Conservation (phyloP, 169 alveolate genomes). For the Eimeria praecox region DNA sequence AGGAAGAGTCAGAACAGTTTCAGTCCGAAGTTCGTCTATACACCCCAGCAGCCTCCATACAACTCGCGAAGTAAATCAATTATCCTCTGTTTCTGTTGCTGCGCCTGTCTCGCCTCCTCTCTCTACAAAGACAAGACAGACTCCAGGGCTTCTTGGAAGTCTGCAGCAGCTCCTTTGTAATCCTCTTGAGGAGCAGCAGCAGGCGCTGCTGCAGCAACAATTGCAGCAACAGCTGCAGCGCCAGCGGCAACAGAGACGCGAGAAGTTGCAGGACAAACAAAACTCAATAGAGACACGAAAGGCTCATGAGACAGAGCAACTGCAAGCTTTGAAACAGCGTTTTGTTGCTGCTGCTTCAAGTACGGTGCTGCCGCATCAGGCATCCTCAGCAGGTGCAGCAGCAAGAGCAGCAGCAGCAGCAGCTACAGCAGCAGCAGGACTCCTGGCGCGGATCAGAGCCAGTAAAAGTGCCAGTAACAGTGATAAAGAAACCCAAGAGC, state of each 20-base stretch:
- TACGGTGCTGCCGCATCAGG: neutral
- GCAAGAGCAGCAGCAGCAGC: conserved; percentile 37
- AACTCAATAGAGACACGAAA: neutral
- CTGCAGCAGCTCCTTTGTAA: neutral
- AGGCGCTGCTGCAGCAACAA: conserved; percentile 3
- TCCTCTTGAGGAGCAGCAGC: neutral
- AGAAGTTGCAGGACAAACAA: conserved; percentile 1
- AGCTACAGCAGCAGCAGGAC: conserved; percentile 59
- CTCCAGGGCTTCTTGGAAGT: neutral
- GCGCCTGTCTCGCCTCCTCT: neutral
- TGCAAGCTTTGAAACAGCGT: conserved; percentile 25
- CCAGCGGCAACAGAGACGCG: conserved; percentile 36
- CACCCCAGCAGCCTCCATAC: neutral
- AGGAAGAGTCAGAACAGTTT: neutral
- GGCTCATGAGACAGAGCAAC: conserved; percentile 34
- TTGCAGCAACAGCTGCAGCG: conserved; percentile 40
- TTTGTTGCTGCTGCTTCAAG: conserved; percentile 25
- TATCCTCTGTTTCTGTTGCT: neutral
- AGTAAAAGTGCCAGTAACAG: neutral
- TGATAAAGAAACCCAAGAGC: neutral
- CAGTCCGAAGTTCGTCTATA: neutral
- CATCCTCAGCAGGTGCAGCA: conserved; percentile 17
- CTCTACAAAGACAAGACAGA: neutral
- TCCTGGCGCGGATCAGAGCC: conserved; percentile 22
- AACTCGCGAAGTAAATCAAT: neutral